Base-by-base conservation (phyloP, 2,329 filamentous ascomycete genomes). In the Capronia epimyces region DNA sequence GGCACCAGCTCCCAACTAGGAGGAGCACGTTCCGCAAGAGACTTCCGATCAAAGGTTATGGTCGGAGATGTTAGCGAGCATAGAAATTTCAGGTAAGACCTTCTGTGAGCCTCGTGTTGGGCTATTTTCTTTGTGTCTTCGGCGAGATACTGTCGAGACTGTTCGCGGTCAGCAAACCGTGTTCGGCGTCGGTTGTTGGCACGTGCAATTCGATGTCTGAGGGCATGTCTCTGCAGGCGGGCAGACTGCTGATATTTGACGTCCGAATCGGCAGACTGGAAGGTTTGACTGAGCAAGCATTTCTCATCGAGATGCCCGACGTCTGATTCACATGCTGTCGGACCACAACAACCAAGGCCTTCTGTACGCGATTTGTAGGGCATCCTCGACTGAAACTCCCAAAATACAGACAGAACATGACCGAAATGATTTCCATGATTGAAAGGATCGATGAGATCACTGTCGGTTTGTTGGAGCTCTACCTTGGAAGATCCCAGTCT, bases 101-200 rank as follows among this genome's bases (percentile, higher is more conserved):
- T n/a, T n/a, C n/a, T n/a, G n/a, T n/a, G n/a, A n/a, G n/a, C n/a
- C n/a, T n/a, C n/a, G n/a, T n/a, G n/a, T n/a, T n/a, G n/a, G n/a
- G n/a, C n/a, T n/a, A n/a, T n/a, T n/a, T n/a, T n/a, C n/a, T n/a
- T n/a, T n/a, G 32, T 37, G 15, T 37, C 8, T 37, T 37, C 15
- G 12, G 15, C 42, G 16, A 54, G 40, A 32, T 57, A 52, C 12
- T 21, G 24, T 32, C 21, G 50, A 39, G 55, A 53, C n/a, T 21
- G 13, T 13, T 44, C 37, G 53, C 55, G 56, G 41, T 56, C 51
- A 12, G 25, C 42, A 27, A 58, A 54, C 29, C 56, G 55, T 43
- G 53, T 41, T 39, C 53, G 50, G 24, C 55, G 36, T 12, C 16
- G 37, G n/a, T 43, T 56, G 21, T 54, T 58, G 13, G 55, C 53